A percentile compares a stretch with the other conserved stretches of the same genome.
phyloP scores from a whole-genome alignment of 306 rosid species.

The Castanea sativa region DNA sequence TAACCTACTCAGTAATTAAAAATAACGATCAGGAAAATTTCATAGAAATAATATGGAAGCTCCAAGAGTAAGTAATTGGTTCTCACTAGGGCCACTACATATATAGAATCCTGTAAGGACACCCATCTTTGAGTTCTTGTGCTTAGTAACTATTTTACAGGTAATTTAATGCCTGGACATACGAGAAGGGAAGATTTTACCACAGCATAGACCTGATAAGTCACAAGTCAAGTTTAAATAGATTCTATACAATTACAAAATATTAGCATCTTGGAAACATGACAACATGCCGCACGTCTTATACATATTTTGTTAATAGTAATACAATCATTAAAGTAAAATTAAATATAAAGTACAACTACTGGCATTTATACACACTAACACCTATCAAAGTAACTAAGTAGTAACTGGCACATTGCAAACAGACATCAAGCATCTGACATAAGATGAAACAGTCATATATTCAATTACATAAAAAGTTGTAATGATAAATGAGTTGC shows the following conservation, averaged over 20 bases:
- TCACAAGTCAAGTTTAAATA: not conserved
- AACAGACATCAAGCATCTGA: not conserved
- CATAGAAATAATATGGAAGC: not conserved
- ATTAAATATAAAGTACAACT: not conserved
- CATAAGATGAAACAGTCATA: not conserved
- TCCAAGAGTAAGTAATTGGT: not conserved
- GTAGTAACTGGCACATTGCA: not conserved
- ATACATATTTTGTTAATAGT: not conserved
- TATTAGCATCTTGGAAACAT: not conserved
- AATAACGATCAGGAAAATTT: not conserved
- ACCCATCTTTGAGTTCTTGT: no score
- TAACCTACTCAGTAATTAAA: slow-evolving; percentile 26
- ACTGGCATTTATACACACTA: not conserved
- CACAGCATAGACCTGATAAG: not conserved
- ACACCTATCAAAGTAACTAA: not conserved
- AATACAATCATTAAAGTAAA: not conserved
- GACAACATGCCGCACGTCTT: not conserved
- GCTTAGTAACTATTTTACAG: not conserved
- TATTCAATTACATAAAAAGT: not conserved
- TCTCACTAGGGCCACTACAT: not conserved
- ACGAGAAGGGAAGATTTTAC: not conserved
- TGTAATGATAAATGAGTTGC: not conserved
- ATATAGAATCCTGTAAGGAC: not conserved
- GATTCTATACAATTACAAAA: not conserved
- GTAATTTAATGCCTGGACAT: not conserved